These are phyloP conservation scores for Didymella pomorum DNA, from an alignment of 2,329 filamentous ascomycete genomes.

Conservation along the genomic window DNA sequence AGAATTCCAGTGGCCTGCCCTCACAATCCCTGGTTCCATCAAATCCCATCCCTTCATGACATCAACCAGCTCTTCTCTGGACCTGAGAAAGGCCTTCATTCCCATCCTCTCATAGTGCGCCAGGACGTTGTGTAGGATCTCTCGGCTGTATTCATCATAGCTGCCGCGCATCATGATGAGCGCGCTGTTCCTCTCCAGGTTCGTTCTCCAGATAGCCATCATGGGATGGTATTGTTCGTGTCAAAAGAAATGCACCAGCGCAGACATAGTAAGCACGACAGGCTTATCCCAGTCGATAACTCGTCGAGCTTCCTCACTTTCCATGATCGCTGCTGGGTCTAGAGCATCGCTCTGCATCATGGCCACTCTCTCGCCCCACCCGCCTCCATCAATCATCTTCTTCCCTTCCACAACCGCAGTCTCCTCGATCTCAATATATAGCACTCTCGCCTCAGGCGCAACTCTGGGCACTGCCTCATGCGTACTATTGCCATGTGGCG, in stretches of 20 bases:
- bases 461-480: neutral
- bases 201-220: neutral
- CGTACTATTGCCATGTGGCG: neutral
- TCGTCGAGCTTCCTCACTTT: neutral
- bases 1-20: neutral
- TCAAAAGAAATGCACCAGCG: neutral
- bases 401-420: neutral
- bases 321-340: neutral
- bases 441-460: neutral
- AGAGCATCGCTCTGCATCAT: neutral
- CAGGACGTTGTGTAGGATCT: neutral
- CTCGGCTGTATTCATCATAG: neutral
- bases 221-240: neutral
- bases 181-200: neutral
- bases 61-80: neutral
- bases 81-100: neutral
- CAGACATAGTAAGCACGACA: neutral
- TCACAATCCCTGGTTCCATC: neutral
- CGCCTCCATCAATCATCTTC: neutral
- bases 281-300: neutral
- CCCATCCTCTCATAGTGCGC: neutral
- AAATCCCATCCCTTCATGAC: neutral
- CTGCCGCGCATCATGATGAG: neutral
- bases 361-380: neutral
- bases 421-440: neutral